Evolutionary conservation across 768 basidiomycete species (phyloP), one percentile per base, ranked within the genome.

Genomic region (Tricholoma furcatifolium): DNA sequence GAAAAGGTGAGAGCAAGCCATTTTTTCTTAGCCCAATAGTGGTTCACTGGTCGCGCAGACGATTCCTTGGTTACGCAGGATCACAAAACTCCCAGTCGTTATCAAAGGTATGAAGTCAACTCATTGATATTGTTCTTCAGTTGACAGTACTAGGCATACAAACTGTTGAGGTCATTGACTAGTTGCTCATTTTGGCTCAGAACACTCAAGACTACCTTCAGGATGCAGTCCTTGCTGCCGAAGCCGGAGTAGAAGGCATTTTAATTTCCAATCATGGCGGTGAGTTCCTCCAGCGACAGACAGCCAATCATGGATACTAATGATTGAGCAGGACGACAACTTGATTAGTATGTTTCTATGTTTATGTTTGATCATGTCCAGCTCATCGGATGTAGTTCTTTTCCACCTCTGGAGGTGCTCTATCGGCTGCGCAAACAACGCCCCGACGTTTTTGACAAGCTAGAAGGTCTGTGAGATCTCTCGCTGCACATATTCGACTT

Each of bases 221-320:
- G 83, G 95, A 97, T 70, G 93, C 90, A 2, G 82, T 91, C 38
- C 80, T 93, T 42, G 93, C 93, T 24, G 83, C 80, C 15, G 85
- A 94, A 55, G 80, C 87, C 27, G 91, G 93, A 11, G 86, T 91
- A 15, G 86, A 95, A 51, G 95, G 89, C 4, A 92, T 98, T 56
- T 75, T 95, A 51, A 70, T 98, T 8, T 91, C 88, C 0, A 98
- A 98, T 59, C 95, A 98, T 60, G 95, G 95, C 50, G 95, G 91
- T 79, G 61, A 58, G 72, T 70, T 14, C 40, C 21, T 7, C 42
- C 43, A 27, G 21, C 9, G 38, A 12, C 44, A 21, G 50, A 31
- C 51, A 34, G 27, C 46, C 17, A 49, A 30, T n/a, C n/a, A 35
- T 34, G 18, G 45, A 50, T 17, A 46, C 40, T 50, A 24, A 50